Conservation (phyloP, 208 protist genomes). For the Leishmania arabica region DNA sequence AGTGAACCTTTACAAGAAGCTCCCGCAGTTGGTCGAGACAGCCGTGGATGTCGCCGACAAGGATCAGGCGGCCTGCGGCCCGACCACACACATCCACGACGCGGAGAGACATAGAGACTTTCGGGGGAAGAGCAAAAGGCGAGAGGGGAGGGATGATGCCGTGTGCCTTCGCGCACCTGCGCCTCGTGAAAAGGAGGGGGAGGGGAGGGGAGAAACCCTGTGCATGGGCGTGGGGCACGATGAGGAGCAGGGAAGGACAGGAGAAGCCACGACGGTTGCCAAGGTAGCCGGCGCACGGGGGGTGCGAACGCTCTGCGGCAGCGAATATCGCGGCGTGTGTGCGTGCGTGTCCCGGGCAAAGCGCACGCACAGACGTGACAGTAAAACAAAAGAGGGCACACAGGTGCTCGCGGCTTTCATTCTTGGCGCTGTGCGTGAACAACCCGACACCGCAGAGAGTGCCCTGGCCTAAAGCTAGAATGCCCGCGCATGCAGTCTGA, state of each 20-base stretch:
- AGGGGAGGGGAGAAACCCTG: not conserved
- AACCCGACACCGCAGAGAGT: not conserved
- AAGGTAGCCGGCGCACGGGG: not conserved
- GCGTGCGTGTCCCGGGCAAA: not conserved
- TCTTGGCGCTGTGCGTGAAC: not conserved
- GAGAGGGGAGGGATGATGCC: not conserved
- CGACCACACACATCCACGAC: conserved; percentile 29
- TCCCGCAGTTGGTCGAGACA: conserved; percentile 54
- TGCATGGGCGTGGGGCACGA: not conserved
- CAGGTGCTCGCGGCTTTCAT: not conserved
- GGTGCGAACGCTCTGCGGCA: not conserved
- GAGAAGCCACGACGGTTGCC: not conserved
- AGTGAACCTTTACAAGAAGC: conserved; percentile 54
- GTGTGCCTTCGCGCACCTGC: not conserved
- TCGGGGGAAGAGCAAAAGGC: not conserved
- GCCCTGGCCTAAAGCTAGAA: not conserved
- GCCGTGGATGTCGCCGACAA: conserved; percentile 85
- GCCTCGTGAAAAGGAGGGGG: not conserved
- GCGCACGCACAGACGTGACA: not conserved
- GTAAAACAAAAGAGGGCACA: not conserved
- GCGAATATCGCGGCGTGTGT: not conserved
- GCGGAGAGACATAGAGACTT: conserved; percentile 18
- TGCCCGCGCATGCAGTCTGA: not conserved
- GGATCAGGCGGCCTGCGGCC: conserved; percentile 42
- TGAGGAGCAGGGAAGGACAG: not conserved